Evolutionary conservation across 2,329 filamentous ascomycete genomes (phyloP), one percentile per base, ranked within the genome.

Genomic region (Colletotrichum musicola): DNA sequence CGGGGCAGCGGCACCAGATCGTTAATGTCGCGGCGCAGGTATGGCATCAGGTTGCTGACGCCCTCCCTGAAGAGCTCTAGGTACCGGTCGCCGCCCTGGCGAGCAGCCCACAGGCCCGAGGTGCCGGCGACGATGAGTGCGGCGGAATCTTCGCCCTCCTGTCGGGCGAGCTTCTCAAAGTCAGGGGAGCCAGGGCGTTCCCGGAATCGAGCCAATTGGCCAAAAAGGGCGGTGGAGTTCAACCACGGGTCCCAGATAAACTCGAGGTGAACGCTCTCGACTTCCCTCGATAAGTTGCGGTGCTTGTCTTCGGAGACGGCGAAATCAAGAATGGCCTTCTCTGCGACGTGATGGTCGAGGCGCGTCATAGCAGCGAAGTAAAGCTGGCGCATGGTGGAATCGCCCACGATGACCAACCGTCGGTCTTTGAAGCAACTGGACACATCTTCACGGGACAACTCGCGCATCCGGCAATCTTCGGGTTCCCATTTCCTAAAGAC

Each of bases 161-260:
- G 18, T 27, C 49, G 57, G 25, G 60, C 63, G 16, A 67, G 58
- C 47, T 47, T 62, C 20, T 70, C 70, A 14, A 62, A 62, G 6
- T 68, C 64, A 9, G 60, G 47, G 30, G 68, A 70, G 25, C 63
- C 68, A 20, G 63, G 56, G 6, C 56, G 67, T 47, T 64, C 55
- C 57, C 70, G 56, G 22, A 70, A 71, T 20, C 57, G 64, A 20
- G 64, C 64, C 27, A 71, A 38, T 38, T 70, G 70, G 56, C 16
- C 49, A 12, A 68, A 57, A 18, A 70, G 64, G n/a, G 22, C 25
- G 13, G 70, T 77, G 73, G 25, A 80, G 74, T 74, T 91, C 87
- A 91, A 79, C 77, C 81, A 90, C 0, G 89, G 89, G 75, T 92
- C 89, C 88, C 88, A 91, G 12, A 89, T 75, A 70, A 89, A 73